Percentiles rank a stretch among this genome's conserved stretches.
Conservation (phyloP, 768 basidiomycete species). For the Boletus barrowsii region DNA sequence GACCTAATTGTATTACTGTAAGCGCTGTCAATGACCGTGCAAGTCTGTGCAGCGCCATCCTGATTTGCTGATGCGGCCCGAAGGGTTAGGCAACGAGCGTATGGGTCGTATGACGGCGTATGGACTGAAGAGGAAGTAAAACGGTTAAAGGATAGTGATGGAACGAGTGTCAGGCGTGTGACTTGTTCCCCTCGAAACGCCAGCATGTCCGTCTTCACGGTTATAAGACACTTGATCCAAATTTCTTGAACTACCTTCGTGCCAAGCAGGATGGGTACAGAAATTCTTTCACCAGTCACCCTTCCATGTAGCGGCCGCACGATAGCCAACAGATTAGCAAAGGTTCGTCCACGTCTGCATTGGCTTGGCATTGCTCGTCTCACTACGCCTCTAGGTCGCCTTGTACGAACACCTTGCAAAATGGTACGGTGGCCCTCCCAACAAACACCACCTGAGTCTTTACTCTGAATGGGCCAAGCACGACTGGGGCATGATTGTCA, state of each 20-base stretch:
- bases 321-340: conserved; percentile 50
- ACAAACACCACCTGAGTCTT: conserved; percentile 54
- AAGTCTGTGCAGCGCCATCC: too few relatives aligned
- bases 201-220: too few relatives aligned
- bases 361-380: background rate
- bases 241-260: background rate
- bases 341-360: conserved; percentile 35
- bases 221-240: too few relatives aligned
- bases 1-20: too few relatives aligned
- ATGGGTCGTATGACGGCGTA: too few relatives aligned
- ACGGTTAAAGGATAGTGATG: too few relatives aligned
- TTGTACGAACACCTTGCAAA: conserved; percentile 82
- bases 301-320: conserved; percentile 34
- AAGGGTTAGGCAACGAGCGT: too few relatives aligned
- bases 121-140: too few relatives aligned
- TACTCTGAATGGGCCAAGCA: conserved; percentile 75
- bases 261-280: conserved; percentile 10
- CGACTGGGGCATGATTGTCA: conserved; percentile 85
- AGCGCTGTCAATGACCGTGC: too few relatives aligned
- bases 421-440: conserved; percentile 70
- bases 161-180: too few relatives aligned
- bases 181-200: too few relatives aligned
- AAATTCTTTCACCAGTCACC: conserved; percentile 25
- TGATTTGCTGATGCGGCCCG: too few relatives aligned
- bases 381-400: conserved; percentile 57